Percentiles rank a stretch among this genome's conserved stretches.
phyloP scores from a whole-genome alignment of 2,329 filamentous ascomycete species.

The Colletotrichum sp. region DNA sequence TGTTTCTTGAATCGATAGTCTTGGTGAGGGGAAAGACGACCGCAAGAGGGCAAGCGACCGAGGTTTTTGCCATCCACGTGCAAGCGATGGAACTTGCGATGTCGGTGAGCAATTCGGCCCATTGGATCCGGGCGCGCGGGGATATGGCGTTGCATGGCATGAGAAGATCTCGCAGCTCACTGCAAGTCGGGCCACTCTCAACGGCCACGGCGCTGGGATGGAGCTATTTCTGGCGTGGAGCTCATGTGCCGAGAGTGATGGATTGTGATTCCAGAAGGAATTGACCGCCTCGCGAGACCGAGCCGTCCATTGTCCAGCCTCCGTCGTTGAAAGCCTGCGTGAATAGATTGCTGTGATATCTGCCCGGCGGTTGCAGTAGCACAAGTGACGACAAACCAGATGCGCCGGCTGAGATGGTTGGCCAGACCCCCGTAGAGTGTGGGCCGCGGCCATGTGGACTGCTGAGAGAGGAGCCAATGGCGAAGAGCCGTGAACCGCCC shows the following conservation, averaged over 20 bases:
- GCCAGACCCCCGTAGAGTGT: not conserved
- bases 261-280: not conserved
- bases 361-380: slow-evolving; percentile 19
- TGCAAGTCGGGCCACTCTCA: not conserved
- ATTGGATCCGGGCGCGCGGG: not conserved
- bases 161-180: not conserved
- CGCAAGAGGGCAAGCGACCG: not conserved
- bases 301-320: not conserved
- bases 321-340: not conserved
- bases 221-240: not conserved
- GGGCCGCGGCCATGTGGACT: not conserved
- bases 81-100: not conserved
- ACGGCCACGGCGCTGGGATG: not conserved
- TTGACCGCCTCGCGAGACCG: not conserved
- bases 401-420: slow-evolving; percentile 5
- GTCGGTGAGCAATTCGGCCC: not conserved
- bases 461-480: slow-evolving; percentile 9
- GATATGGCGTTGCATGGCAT: not conserved
- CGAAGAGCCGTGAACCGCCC: slow-evolving; percentile 6
- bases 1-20: not conserved
- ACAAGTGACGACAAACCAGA: slow-evolving; percentile 3
- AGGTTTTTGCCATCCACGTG: not conserved
- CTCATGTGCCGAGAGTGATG: not conserved
- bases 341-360: slow-evolving; percentile 5
- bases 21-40: not conserved